Base-by-base conservation (phyloP, 129 eudicot genomes). In the Escallonia herrerae region DNA sequence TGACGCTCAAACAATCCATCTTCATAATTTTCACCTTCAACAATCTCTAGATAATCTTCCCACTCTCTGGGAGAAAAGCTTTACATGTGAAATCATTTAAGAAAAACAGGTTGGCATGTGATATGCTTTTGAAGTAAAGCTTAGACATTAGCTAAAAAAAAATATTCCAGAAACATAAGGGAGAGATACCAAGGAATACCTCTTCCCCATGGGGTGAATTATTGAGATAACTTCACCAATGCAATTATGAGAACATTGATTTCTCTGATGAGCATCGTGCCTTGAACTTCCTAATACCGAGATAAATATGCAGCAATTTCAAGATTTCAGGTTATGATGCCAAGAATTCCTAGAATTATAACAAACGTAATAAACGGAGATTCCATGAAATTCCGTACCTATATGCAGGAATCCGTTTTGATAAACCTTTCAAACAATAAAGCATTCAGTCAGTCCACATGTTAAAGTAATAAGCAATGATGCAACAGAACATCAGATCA, bases 141-240 rank as follows among this genome's bases (percentile, higher is more conserved):
- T 22, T 22, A 22, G 1, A 22, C 33, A 22, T 22, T 22, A 22
- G 33, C 33, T 22, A 22, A 22, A 22, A 22, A 22, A 22, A 22
- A 22, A 22, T 22, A 22, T 22, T 22, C 33, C 33, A 22, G 54
- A n/a, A 49, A 49, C 54, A 49, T 49, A 49, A 22, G 33, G 66
- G 46, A 40, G 43, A 60, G 15, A 7, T 6, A 5, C 58, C 58
- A 49, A 70, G 51, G 46, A 6, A 43, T 87, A 83, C 95, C 81
- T 67, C 52, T 46, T 57, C 59, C 76, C 56, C 41, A 37, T 69
- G 15, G 83, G 70, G 54, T 63, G 81, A 42, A 15, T 43, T 48
- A 84, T 76, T 72, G 66, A 66, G 56, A 87, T 64, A 63, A 87
- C 72, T 74, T 79, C 63, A 47, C 91, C 95, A 77, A 81, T 84